These are phyloP conservation scores for Entophlyctis luteolus DNA, from an alignment of 192 early-diverging fungal genomes.

Conservation along the genomic window DNA sequence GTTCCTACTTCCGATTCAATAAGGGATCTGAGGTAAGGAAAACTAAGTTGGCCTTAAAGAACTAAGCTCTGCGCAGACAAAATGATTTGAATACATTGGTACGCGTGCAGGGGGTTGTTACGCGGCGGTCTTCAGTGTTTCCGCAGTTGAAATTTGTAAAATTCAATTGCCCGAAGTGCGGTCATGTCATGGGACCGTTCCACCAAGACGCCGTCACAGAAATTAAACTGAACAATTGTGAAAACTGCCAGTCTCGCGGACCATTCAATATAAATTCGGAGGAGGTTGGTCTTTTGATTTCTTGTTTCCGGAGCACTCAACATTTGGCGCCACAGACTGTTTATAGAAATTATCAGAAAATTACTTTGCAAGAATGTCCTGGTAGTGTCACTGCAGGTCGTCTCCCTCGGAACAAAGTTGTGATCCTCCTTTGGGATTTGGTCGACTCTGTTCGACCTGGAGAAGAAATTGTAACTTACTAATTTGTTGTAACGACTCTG, in stretches of 20 bases:
- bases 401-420: slow-evolving; percentile 87
- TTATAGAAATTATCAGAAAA: slow-evolving; percentile 94
- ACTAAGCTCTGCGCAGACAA: slow-evolving; percentile 68
- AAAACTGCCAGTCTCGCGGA: slow-evolving; percentile 84
- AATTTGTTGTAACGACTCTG: not conserved
- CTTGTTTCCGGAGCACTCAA: not conserved
- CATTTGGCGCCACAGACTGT: slow-evolving; percentile 57
- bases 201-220: slow-evolving; percentile 88
- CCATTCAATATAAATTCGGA: slow-evolving; percentile 89
- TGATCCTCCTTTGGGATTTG: slow-evolving; percentile 91
- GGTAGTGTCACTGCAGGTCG: slow-evolving; percentile 93
- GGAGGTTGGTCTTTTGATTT: slow-evolving; percentile 51
- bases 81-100: slow-evolving; percentile 87
- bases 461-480: slow-evolving; percentile 84
- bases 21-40: slow-evolving; percentile 67
- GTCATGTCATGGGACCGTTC: slow-evolving; percentile 83
- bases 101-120: slow-evolving; percentile 87
- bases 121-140: slow-evolving; percentile 88
- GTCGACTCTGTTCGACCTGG: slow-evolving; percentile 94
- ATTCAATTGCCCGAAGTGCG: slow-evolving; percentile 93
- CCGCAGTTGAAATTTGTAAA: slow-evolving; percentile 96
- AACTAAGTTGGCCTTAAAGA: no score
- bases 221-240: slow-evolving; percentile 78
- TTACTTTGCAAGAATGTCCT: slow-evolving; percentile 93
- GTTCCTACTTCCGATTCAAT: slow-evolving; percentile 79